Evolutionary conservation across 768 basidiomycete species (phyloP).

Genomic region (Cystobasidiopsis lactophilus): DNA sequence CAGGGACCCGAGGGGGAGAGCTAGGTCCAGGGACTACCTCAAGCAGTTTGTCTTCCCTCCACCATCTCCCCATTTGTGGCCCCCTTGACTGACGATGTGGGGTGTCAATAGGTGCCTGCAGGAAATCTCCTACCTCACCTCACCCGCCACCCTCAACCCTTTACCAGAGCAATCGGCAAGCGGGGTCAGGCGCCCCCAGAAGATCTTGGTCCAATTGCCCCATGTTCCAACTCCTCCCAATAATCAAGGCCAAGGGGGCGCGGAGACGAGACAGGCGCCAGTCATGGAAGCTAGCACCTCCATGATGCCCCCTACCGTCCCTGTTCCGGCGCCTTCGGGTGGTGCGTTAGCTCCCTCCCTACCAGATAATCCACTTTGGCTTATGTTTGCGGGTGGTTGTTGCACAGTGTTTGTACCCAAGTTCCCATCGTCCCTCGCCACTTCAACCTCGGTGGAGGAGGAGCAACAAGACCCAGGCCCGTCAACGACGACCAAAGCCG

Average conservation of each 20-base stretch:
- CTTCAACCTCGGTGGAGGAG: too few species aligned
- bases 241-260: too few species aligned
- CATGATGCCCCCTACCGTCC: neutral
- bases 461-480: too few species aligned
- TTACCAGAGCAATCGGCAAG: slow-evolving; percentile 18
- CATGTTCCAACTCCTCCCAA: neutral
- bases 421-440: too few species aligned
- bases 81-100: neutral
- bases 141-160: slow-evolving; percentile 91
- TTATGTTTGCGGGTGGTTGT: too few species aligned
- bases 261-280: too few species aligned
- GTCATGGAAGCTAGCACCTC: neutral
- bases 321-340: neutral
- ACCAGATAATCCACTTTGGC: too few species aligned
- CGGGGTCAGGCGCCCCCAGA: slow-evolving; percentile 13
- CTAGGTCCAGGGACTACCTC: slow-evolving; percentile 82
- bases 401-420: too few species aligned
- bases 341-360: too few species aligned
- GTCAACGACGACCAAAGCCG: too few species aligned
- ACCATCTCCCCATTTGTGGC: slow-evolving; percentile 6
- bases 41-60: slow-evolving; percentile 49
- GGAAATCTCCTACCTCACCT: slow-evolving; percentile 93
- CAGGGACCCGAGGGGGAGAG: slow-evolving; percentile 44
- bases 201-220: slow-evolving; percentile 13
- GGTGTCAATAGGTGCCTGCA: slow-evolving; percentile 84